Percentiles rank a stretch among this genome's conserved stretches.
phyloP scores from a whole-genome alignment of 495 filamentous ascomycete species.

The Neurospora sp. region DNA sequence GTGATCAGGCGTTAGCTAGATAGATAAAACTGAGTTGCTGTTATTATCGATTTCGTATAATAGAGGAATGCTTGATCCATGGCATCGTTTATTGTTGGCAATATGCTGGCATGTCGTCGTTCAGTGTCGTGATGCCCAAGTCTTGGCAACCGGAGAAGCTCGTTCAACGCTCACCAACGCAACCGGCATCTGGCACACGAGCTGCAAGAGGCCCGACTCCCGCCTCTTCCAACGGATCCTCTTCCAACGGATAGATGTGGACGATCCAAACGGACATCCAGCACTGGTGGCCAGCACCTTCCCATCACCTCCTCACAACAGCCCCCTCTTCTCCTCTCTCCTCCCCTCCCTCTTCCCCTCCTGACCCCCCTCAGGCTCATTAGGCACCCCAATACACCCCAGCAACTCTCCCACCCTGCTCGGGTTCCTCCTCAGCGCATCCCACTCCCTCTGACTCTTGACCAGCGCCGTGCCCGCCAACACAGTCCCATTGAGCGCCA shows the following conservation, averaged over 20 bases:
- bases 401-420: constrained; percentile 45
- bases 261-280: neutral
- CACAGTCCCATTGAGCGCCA: constrained; percentile 69
- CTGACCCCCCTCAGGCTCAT: neutral
- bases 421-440: constrained; percentile 43
- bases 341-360: neutral
- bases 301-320: neutral
- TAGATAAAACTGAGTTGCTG: neutral
- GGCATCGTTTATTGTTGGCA: neutral
- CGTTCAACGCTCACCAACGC: neutral
- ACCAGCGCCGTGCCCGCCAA: constrained; percentile 77
- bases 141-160: neutral
- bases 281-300: neutral
- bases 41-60: neutral
- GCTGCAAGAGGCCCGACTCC: neutral
- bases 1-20: neutral
- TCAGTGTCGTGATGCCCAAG: neutral
- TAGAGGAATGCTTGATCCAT: neutral
- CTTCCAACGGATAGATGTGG: neutral
- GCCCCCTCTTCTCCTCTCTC: neutral
- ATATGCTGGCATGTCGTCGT: neutral
- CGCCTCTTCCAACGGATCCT: neutral
- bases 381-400: constrained; percentile 50
- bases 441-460: constrained; percentile 62
- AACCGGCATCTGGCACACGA: neutral